phyloP scores from a whole-genome alignment of 164 flowering plant species.

The Houttuynia cordata region DNA sequence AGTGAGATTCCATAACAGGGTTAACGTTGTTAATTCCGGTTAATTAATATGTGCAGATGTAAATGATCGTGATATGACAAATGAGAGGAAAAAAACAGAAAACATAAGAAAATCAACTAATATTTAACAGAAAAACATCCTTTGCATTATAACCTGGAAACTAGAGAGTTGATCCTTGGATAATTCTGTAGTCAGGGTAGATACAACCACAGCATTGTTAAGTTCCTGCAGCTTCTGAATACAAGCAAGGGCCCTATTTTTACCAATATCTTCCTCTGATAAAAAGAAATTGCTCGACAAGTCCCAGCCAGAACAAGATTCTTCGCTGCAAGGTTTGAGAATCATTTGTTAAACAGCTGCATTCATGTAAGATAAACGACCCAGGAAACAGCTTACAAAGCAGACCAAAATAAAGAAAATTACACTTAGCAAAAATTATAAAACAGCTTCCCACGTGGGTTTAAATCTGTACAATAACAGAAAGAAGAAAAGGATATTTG shows the following conservation, averaged over 20 bases:
- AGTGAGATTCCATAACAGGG: too few species aligned
- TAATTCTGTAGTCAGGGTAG: conserved; percentile 38
- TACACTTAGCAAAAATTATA: too few species aligned
- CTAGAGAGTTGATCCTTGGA: conserved; percentile 54
- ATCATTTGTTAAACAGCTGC: neutral
- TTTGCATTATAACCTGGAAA: conserved; percentile 40
- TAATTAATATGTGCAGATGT: too few species aligned
- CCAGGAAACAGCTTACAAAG: too few species aligned
- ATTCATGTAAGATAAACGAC: too few species aligned
- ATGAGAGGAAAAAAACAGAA: neutral
- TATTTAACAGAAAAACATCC: too few species aligned
- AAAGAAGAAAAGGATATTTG: too few species aligned
- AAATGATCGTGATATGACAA: too few species aligned
- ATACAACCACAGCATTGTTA: conserved; percentile 56
- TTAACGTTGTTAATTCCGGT: too few species aligned
- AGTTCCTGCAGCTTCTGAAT: conserved; percentile 79
- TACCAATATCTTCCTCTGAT: conserved; percentile 62
- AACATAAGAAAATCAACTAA: neutral
- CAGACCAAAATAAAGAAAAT: too few species aligned
- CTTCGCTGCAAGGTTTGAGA: conserved; percentile 51
- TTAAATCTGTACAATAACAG: too few species aligned
- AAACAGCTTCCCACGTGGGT: too few species aligned
- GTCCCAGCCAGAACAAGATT: conserved; percentile 88
- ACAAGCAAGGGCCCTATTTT: conserved; percentile 70
- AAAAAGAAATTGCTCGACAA: conserved; percentile 71